Evolutionary conservation across 176 grass and related monocot species (phyloP).

Genomic region (Triticum monococcum): DNA sequence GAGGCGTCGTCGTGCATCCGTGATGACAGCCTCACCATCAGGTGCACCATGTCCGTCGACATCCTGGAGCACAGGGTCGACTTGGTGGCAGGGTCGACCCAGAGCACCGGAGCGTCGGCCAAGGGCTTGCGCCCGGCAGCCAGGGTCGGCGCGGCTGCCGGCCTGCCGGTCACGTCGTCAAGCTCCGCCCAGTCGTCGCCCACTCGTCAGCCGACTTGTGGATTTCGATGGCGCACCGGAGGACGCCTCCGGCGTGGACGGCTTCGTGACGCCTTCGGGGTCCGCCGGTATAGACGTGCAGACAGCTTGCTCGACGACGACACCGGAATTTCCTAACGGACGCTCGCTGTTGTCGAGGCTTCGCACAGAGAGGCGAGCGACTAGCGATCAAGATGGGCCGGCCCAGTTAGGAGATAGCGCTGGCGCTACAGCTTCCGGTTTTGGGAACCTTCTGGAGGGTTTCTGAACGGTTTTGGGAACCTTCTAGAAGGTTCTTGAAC

Average conservation of each 20-base stretch:
- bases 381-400: no score
- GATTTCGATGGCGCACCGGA: background rate
- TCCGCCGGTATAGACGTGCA: background rate
- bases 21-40: conserved; percentile 3
- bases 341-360: no score
- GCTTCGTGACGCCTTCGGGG: background rate
- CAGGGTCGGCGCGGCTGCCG: background rate
- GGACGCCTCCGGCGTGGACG: conserved; percentile 5
- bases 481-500: no score
- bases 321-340: no score
- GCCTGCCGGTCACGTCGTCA: background rate
- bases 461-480: no score
- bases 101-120: background rate
- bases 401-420: no score
- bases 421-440: no score
- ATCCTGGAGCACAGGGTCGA: background rate
- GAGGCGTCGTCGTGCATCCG: conserved; percentile 19
- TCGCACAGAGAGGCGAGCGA: no score
- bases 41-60: background rate
- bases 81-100: background rate
- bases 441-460: no score
- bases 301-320: background rate
- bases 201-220: background rate
- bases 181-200: background rate
- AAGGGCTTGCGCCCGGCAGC: background rate